Percentiles rank a stretch among this genome's conserved stretches.
phyloP scores from a whole-genome alignment of 805 yeast genomes.

The Cyberlindnera maritima region DNA sequence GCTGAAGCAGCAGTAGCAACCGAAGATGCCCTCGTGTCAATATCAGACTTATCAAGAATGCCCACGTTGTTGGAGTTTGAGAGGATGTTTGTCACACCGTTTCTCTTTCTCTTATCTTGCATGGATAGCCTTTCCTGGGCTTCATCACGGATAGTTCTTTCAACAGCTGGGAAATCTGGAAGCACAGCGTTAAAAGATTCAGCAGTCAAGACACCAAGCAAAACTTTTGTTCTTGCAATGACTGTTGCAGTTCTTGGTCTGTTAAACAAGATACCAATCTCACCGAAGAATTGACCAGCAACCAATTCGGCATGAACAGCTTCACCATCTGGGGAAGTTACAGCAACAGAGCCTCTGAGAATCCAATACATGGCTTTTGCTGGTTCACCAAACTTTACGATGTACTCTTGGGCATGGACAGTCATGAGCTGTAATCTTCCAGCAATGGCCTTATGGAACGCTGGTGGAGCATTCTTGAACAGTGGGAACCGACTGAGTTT shows the following conservation, averaged over 20 bases:
- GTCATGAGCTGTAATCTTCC: conserved; percentile 56
- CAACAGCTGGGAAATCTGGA: conserved; percentile 61
- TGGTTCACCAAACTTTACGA: conserved; percentile 69
- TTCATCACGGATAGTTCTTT: conserved; percentile 69
- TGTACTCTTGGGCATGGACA: conserved; percentile 65
- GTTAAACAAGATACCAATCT: conserved; percentile 72
- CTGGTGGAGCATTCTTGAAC: conserved; percentile 62
- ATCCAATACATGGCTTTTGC: conserved; percentile 81
- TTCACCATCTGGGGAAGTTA: conserved; percentile 76
- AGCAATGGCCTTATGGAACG: conserved; percentile 60
- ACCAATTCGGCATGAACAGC: conserved; percentile 66
- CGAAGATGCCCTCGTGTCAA: conserved; percentile 20
- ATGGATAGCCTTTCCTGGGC: conserved; percentile 75
- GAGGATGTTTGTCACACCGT: conserved; percentile 35
- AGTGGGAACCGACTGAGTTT: conserved; percentile 58
- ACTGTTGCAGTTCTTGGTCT: conserved; percentile 81
- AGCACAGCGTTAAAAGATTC: conserved; percentile 59
- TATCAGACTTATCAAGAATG: conserved; percentile 1
- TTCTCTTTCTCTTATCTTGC: conserved; percentile 58
- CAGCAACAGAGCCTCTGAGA: conserved; percentile 71
- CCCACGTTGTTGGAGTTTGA: conserved; percentile 10
- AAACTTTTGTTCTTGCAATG: conserved; percentile 62
- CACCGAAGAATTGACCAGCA: conserved; percentile 74
- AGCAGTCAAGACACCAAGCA: conserved; percentile 66
- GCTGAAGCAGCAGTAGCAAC: conserved; percentile 33